Base-by-base conservation (phyloP, 352 stramenopile genomes). In the Phytophthora fragariaefolia region DNA sequence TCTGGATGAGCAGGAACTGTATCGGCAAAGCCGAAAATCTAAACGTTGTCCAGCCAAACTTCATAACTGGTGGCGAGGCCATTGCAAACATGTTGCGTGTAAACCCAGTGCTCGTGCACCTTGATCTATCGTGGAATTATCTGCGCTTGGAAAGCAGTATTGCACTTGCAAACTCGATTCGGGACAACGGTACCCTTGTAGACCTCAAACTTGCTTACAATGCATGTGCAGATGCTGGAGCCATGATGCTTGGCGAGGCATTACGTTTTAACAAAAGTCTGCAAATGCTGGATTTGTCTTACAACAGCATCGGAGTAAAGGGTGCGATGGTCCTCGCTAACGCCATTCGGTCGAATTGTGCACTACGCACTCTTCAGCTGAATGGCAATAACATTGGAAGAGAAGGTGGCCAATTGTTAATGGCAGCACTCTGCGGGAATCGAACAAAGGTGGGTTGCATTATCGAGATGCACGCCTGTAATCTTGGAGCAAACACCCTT, bases 121-220 rank as follows among this genome's bases (percentile, higher is more conserved):
- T 97, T 7, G 89, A 97, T 49, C 45, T 97, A 13, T 96, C 87
- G 46, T 97, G 91, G 91, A 97, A 97, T 52, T 93, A 86, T 64
- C 62, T 97, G 8, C 83, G 90, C 1, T 72, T 96, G 6, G 89
- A 91, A 43, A 92, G 83, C 61, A 90, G 83, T 26, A 80, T 89
- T 36, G 83, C 82, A 6, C 73, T 95, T 2, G 87, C 85, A 0
- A 69, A 71, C 18, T 89, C 87, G 1, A 77, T 95, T 18, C 64
- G 76, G 5, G 79, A 90, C 46, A 95, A 95, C 48, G 36, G 66
- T 27, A 92, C 82, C 22, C 75, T 95, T 1, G 63, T 76, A 4
- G 76, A 93, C 63, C 77, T 95, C 24, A 83, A 88, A 45, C 43
- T 95, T 0, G 69, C 87, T 12, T 95, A 93, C 73, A 95, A 95